Conservation (phyloP, 2,329 filamentous ascomycete species). For the Cadophora sp. region DNA sequence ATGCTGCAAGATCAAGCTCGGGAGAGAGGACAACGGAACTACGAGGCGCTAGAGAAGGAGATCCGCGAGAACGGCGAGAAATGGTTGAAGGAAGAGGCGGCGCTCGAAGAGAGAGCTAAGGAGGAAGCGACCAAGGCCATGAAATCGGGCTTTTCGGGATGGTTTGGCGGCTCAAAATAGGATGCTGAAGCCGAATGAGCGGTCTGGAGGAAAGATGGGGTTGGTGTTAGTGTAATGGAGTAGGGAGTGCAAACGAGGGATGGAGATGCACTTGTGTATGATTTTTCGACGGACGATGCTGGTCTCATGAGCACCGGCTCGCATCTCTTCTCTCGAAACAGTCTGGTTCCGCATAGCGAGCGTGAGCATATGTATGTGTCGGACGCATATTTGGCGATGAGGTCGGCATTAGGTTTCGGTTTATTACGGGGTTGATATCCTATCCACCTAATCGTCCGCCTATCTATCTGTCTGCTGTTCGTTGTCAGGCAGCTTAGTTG, state of each 20-base stretch:
- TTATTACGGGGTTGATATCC: neutral
- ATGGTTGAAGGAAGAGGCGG: constrained; percentile 94
- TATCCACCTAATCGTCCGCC: neutral
- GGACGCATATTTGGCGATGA: neutral
- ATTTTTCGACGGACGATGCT: constrained; percentile 17
- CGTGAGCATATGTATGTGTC: constrained; percentile 9
- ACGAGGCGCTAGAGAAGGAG: constrained; percentile 87
- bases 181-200: constrained; percentile 5
- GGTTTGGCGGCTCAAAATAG: constrained; percentile 48
- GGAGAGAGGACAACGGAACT: constrained; percentile 89
- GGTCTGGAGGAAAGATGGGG: constrained; percentile 9
- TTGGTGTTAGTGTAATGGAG: constrained; percentile 15
- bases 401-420: neutral
- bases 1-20: constrained; percentile 96
- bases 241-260: constrained; percentile 13
- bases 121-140: constrained; percentile 92
- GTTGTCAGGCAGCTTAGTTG: constrained; percentile 23
- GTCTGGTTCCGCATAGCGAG: constrained; percentile 28
- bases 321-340: constrained; percentile 31
- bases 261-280: constrained; percentile 28
- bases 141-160: constrained; percentile 77
- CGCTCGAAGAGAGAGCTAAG: constrained; percentile 85
- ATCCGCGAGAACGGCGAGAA: constrained; percentile 93
- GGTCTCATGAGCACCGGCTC: constrained; percentile 24
- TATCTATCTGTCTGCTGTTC: constrained; percentile 1